Evolutionary conservation across 176 grass and related monocot genomes (phyloP).

Genomic region (Musa schizocarpa): DNA sequence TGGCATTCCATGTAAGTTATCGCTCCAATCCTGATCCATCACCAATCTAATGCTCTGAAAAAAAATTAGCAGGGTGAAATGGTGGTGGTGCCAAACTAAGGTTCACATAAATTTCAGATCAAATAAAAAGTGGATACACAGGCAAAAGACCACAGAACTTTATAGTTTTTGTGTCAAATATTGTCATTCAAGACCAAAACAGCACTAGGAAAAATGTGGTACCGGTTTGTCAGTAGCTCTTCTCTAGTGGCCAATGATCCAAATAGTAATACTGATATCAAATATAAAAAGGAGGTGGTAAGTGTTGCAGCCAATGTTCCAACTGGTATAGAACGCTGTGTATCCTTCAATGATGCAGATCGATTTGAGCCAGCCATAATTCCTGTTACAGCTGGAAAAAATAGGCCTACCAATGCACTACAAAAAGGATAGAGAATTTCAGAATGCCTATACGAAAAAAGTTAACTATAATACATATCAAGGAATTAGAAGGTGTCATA

Average conservation of each 20-base stretch:
- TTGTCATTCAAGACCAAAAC: not conserved
- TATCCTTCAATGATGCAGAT: constrained; percentile 91
- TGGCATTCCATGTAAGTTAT: too few species aligned
- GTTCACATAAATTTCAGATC: not conserved
- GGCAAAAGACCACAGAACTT: not conserved
- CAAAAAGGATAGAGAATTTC: not conserved
- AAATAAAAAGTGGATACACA: too few species aligned
- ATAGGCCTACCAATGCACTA: constrained; percentile 96
- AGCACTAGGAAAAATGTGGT: constrained; percentile 14
- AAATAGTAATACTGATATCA: constrained; percentile 81
- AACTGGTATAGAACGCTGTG: constrained; percentile 92
- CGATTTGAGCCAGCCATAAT: constrained; percentile 99
- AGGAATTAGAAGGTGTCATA: not conserved
- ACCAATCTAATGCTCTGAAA: not conserved
- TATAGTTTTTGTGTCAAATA: not conserved
- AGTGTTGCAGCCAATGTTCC: constrained; percentile 84
- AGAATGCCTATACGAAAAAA: not conserved
- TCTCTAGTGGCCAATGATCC: constrained; percentile 88
- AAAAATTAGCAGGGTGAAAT: too few species aligned
- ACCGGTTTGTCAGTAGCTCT: constrained; percentile 92
- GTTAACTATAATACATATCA: not conserved
- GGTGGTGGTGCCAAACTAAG: not conserved
- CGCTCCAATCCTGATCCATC: not conserved
- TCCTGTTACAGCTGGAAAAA: constrained; percentile 96
- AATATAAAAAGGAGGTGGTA: constrained; percentile 73